phyloP scores from a whole-genome alignment of 73 alveolate genomes.

The Uronychia setigera region DNA sequence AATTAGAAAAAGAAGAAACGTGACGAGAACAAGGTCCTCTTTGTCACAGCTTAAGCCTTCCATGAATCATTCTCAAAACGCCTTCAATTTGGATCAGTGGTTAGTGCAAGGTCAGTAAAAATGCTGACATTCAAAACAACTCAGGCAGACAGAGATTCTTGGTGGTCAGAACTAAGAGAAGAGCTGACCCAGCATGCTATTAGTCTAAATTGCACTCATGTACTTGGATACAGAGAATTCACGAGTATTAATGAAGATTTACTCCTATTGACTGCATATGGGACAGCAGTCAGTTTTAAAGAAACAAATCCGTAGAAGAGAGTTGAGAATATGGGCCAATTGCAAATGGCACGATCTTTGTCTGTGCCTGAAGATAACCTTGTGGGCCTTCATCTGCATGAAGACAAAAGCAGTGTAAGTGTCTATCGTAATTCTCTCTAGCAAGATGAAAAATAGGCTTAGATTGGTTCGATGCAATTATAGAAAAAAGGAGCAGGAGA shows the following conservation, averaged over 20 bases:
- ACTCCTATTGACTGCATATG: constrained; percentile 34
- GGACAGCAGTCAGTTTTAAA: constrained; percentile 48
- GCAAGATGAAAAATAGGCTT: too few species aligned
- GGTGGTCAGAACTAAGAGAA: constrained; percentile 62
- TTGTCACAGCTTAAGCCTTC: neutral
- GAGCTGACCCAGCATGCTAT: constrained; percentile 56
- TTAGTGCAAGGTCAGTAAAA: neutral
- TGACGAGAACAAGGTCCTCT: neutral
- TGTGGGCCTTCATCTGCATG: neutral
- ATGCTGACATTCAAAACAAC: neutral
- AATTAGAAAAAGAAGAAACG: neutral
- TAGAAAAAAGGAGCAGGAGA: too few species aligned
- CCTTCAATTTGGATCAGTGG: neutral
- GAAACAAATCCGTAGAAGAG: neutral
- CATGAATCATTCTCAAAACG: neutral
- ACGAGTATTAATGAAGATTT: constrained; percentile 34
- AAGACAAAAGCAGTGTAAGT: neutral
- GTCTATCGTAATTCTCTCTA: too few species aligned
- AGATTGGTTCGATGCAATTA: too few species aligned
- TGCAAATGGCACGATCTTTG: neutral
- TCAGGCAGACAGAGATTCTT: constrained; percentile 40
- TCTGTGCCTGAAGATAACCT: neutral
- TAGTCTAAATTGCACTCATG: constrained; percentile 33
- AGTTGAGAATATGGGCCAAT: neutral
- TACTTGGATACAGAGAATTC: constrained; percentile 57